phyloP scores from a whole-genome alignment of 1,284 basidiomycete species.

The Ganoderma meredithae region DNA sequence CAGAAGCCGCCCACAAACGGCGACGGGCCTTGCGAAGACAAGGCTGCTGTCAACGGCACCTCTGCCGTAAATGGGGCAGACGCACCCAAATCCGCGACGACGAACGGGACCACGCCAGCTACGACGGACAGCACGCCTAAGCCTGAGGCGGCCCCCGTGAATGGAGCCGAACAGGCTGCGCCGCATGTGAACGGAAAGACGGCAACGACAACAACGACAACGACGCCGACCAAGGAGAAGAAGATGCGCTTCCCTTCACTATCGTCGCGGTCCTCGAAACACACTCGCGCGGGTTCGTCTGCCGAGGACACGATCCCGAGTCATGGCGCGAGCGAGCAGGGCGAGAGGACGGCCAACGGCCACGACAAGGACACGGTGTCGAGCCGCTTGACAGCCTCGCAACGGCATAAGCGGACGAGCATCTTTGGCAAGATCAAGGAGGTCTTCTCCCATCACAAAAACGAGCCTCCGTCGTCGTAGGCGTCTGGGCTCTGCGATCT shows the following conservation, averaged over 20 bases:
- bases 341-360: constrained; percentile 24
- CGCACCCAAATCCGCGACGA: constrained; percentile 12
- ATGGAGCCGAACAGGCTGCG: constrained; percentile 28
- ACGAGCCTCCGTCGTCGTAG: constrained; percentile 18
- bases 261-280: constrained; percentile 35
- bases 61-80: constrained; percentile 7
- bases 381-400: constrained; percentile 30
- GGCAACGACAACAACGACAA: neutral
- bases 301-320: constrained; percentile 12
- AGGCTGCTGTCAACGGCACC: constrained; percentile 29
- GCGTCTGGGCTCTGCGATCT: neutral
- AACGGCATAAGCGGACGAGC: constrained; percentile 40
- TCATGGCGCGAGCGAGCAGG: constrained; percentile 30
- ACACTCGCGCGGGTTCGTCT: constrained; percentile 35
- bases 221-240: constrained; percentile 37
- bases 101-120: constrained; percentile 13
- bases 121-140: constrained; percentile 12
- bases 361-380: constrained; percentile 27
- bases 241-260: constrained; percentile 42
- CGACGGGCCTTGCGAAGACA: constrained; percentile 20
- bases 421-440: constrained; percentile 43
- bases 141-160: constrained; percentile 10
- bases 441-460: constrained; percentile 37
- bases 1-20: constrained; percentile 30
- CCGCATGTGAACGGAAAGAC: constrained; percentile 22